Conservation (phyloP, 805 yeast species). For the Candida fluviatilis region DNA sequence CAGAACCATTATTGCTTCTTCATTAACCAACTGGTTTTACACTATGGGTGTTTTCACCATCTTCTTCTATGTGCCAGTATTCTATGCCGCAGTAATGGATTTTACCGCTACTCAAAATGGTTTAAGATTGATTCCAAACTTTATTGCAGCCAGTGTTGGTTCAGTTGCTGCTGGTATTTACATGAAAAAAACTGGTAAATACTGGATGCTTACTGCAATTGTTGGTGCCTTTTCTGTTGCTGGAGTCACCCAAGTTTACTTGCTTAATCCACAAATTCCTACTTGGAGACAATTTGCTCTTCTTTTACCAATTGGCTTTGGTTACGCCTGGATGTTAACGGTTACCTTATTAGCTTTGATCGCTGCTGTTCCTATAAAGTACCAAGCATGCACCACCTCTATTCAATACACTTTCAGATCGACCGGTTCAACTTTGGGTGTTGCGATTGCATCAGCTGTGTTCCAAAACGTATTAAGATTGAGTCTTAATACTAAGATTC, state of each 20-base stretch:
- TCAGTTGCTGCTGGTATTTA: slow-evolving; percentile 63
- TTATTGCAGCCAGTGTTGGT: slow-evolving; percentile 63
- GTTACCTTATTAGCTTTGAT: slow-evolving; percentile 71
- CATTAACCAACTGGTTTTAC: slow-evolving; percentile 65
- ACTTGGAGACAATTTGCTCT: slow-evolving; percentile 20
- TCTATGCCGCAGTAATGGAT: slow-evolving; percentile 50
- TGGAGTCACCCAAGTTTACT: slow-evolving; percentile 42
- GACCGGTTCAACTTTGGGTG: slow-evolving; percentile 83
- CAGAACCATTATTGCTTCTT: slow-evolving; percentile 60
- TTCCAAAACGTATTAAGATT: slow-evolving; percentile 48
- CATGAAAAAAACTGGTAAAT: slow-evolving; percentile 66
- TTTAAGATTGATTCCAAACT: slow-evolving; percentile 57
- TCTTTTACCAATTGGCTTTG: slow-evolving; percentile 55
- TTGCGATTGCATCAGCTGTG: slow-evolving; percentile 62
- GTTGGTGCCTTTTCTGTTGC: slow-evolving; percentile 41
- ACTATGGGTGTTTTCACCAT: slow-evolving; percentile 65
- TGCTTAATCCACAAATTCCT: slow-evolving; percentile 16
- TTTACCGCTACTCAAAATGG: slow-evolving; percentile 57
- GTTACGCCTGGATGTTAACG: slow-evolving; percentile 65
- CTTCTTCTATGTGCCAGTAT: slow-evolving; percentile 70
- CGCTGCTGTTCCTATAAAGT: slow-evolving; percentile 63
- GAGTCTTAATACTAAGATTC: slow-evolving; percentile 15
- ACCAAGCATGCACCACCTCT: slow-evolving; percentile 84
- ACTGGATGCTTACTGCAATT: slow-evolving; percentile 43
- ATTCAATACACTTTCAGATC: slow-evolving; percentile 86